phyloP scores from a whole-genome alignment of 306 rosid genomes.

The Aeschynomene evenia region DNA sequence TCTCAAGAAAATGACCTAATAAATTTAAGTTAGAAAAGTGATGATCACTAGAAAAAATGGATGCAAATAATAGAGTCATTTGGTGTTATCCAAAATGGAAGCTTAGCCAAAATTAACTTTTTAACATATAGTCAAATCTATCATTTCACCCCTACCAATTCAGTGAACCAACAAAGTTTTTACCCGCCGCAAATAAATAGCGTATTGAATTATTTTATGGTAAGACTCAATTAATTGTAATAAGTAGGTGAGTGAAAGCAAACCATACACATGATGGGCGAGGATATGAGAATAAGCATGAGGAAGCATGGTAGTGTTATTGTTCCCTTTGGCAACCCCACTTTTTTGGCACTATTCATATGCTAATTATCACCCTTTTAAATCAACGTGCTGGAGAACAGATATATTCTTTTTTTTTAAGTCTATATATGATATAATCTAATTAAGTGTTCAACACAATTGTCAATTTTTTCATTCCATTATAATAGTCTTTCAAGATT shows the following conservation, averaged over 20 bases:
- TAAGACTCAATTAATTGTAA: neutral
- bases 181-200: neutral
- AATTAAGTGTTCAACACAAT: neutral
- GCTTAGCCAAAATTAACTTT: neutral
- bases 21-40: too few species aligned
- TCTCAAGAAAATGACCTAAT: neutral
- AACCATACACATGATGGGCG: neutral
- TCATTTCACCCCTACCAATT: neutral
- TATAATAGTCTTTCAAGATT: too few species aligned
- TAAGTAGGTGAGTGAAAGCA: neutral
- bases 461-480: too few species aligned
- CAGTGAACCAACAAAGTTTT: neutral
- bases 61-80: neutral
- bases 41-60: neutral
- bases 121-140: neutral
- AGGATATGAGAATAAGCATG: neutral
- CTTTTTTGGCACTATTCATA: neutral
- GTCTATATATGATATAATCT: conserved; percentile 5
- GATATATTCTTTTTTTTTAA: neutral
- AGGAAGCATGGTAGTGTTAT: neutral
- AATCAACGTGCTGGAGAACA: conserved; percentile 12
- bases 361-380: conserved; percentile 17
- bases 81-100: neutral
- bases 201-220: neutral
- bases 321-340: conserved; percentile 3